Evolutionary conservation across 179 eudicot species (phyloP).

Genomic region (Carnegiea gigantea): DNA sequence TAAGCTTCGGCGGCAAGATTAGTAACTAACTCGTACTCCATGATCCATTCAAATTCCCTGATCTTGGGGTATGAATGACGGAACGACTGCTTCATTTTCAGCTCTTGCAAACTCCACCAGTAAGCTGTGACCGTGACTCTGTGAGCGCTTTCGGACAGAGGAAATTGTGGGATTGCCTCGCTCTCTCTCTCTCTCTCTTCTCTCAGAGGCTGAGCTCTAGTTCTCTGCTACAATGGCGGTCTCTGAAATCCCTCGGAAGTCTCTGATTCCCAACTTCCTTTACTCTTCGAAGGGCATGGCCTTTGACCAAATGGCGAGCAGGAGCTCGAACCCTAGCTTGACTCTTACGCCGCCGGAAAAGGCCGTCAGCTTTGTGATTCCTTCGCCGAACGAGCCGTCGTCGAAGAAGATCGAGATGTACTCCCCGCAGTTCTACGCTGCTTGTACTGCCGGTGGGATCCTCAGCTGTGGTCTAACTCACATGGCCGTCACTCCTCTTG

Average conservation of each 20-base stretch:
- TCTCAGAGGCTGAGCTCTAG: not conserved
- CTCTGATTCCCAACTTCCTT: conserved; percentile 32
- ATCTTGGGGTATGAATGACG: not conserved
- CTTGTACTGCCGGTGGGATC: conserved; percentile 60
- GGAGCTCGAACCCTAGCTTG: conserved; percentile 22
- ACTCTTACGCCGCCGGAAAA: conserved; percentile 8
- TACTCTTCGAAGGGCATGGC: conserved; percentile 29
- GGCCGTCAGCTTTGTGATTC: conserved; percentile 25
- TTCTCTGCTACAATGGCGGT: conserved; percentile 26
- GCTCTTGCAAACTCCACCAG: not conserved
- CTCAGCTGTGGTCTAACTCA: conserved; percentile 71
- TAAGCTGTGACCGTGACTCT: not conserved
- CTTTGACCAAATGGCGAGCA: conserved; percentile 9
- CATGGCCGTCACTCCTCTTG: conserved; percentile 76
- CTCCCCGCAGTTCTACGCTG: conserved; percentile 48
- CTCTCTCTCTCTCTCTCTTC: not conserved
- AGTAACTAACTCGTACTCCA: not conserved
- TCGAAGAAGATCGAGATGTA: conserved; percentile 44
- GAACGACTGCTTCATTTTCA: not conserved
- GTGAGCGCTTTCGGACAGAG: not conserved
- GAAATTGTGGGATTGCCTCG: not conserved
- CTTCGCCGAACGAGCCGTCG: conserved; percentile 34
- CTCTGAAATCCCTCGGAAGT: conserved; percentile 29
- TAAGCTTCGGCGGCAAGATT: not conserved
- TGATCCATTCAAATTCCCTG: not conserved